phyloP scores from a whole-genome alignment of 352 stramenopile species.

The Phytophthora ohioensis region DNA sequence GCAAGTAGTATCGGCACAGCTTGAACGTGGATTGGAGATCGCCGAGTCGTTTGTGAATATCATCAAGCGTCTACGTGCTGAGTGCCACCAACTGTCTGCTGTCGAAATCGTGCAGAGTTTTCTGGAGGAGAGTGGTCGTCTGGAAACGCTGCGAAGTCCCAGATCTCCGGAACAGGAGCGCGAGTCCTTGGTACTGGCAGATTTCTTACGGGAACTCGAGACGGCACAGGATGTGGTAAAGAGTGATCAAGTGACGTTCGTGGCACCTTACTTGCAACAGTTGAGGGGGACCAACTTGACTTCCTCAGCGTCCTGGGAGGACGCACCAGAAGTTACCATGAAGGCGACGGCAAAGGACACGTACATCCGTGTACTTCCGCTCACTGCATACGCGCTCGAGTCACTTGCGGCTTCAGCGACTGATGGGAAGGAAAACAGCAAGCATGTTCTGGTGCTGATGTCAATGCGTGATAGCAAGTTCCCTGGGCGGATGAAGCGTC shows the following conservation, averaged over 20 bases:
- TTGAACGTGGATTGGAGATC: constrained; percentile 39
- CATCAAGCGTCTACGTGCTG: constrained; percentile 47
- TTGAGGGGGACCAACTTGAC: constrained; percentile 55
- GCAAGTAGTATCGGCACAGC: constrained; percentile 11
- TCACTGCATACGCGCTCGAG: constrained; percentile 54
- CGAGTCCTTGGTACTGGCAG: constrained; percentile 67
- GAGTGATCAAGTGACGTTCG: constrained; percentile 68
- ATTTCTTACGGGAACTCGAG: constrained; percentile 74
- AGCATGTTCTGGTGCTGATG: constrained; percentile 55
- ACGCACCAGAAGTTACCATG: constrained; percentile 11
- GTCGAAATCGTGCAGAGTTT: constrained; percentile 73
- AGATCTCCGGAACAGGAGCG: constrained; percentile 57
- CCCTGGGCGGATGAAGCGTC: constrained; percentile 73
- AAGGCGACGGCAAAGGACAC: constrained; percentile 7
- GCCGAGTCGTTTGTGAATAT: constrained; percentile 50
- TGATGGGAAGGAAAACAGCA: constrained; percentile 6
- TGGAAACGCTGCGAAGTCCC: constrained; percentile 59
- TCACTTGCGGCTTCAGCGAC: constrained; percentile 32
- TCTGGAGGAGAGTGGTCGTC: constrained; percentile 57
- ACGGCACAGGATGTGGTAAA: constrained; percentile 63
- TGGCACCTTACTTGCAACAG: constrained; percentile 78
- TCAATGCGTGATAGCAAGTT: constrained; percentile 86
- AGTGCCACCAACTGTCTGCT: constrained; percentile 64
- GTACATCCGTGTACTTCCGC: constrained; percentile 56
- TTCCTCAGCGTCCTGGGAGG: constrained; percentile 30